Conservation (phyloP, 192 early-diverging fungal genomes). For the Geosiphon pyriformis region DNA sequence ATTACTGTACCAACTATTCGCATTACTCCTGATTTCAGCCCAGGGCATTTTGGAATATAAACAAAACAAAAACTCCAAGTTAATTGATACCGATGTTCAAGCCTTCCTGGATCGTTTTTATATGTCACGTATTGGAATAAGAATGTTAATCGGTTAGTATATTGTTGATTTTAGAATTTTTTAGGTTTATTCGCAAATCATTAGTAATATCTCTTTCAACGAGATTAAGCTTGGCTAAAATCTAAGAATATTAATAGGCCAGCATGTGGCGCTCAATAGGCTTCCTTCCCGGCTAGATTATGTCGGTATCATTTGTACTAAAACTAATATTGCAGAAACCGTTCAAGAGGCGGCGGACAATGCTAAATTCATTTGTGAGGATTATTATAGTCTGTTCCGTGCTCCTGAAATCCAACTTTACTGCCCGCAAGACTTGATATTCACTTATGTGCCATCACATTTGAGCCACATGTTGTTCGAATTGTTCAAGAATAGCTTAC, state of each 20-base stretch:
- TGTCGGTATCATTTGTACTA: slow-evolving; percentile 93
- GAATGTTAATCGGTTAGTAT: slow-evolving; percentile 86
- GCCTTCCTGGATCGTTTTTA: slow-evolving; percentile 93
- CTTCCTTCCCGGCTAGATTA: slow-evolving; percentile 64
- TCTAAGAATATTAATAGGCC: slow-evolving; percentile 40
- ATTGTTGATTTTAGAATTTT: not conserved
- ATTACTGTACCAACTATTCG: not conserved
- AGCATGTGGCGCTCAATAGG: slow-evolving; percentile 69
- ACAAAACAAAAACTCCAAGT: slow-evolving; percentile 39
- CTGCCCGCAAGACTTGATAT: slow-evolving; percentile 74
- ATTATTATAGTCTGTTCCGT: slow-evolving; percentile 81
- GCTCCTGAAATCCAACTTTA: slow-evolving; percentile 74
- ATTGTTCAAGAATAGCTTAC: slow-evolving; percentile 92
- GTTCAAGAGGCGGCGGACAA: slow-evolving; percentile 86
- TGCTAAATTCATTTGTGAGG: slow-evolving; percentile 85
- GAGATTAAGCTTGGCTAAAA: slow-evolving; percentile 4
- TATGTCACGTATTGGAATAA: slow-evolving; percentile 96
- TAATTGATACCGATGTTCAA: slow-evolving; percentile 73
- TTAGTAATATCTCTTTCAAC: slow-evolving; percentile 2
- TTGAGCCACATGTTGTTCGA: slow-evolving; percentile 98
- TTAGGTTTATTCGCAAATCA: not conserved
- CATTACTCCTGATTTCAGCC: slow-evolving; percentile 40
- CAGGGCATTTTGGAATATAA: slow-evolving; percentile 94
- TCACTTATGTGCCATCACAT: slow-evolving; percentile 95
- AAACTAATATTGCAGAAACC: slow-evolving; percentile 74